Evolutionary conservation across 2,329 filamentous ascomycete species (phyloP).

Genomic region (Fusarium udum): DNA sequence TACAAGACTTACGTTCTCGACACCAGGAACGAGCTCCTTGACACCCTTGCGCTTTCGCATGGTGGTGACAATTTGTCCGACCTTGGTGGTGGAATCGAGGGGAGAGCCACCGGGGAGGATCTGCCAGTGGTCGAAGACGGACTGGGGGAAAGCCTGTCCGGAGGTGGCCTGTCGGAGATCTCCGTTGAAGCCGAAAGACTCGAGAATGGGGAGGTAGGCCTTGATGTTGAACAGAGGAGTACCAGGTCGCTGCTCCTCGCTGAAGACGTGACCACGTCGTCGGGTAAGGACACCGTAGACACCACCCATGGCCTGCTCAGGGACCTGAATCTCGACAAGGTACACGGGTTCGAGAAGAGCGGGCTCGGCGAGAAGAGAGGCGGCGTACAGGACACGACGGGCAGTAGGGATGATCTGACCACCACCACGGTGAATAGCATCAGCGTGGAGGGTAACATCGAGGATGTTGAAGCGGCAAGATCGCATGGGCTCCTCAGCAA

Average conservation of each 20-base stretch:
- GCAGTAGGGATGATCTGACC: slow-evolving; percentile 98
- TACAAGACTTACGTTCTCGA: slow-evolving; percentile 85
- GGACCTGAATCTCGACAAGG: slow-evolving; percentile 99
- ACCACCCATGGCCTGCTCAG: slow-evolving; percentile 98
- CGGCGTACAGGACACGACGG: slow-evolving; percentile 96
- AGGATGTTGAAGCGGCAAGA: slow-evolving; percentile 98
- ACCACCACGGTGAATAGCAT: slow-evolving; percentile 99
- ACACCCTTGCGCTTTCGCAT: slow-evolving; percentile 99
- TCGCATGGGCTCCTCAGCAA: slow-evolving; percentile 98
- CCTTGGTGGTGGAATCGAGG: slow-evolving; percentile 83
- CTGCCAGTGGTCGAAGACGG: slow-evolving; percentile 99
- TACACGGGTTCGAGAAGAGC: slow-evolving; percentile 96
- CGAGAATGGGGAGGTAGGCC: slow-evolving; percentile 94
- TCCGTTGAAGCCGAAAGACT: slow-evolving; percentile 98
- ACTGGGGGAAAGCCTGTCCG: slow-evolving; percentile 98
- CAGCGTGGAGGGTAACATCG: slow-evolving; percentile 98
- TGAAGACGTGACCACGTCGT: slow-evolving; percentile 98
- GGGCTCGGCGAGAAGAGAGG: slow-evolving; percentile 89
- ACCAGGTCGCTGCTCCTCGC: slow-evolving; percentile 96
- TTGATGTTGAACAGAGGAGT: slow-evolving; percentile 99
- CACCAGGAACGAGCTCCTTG: slow-evolving; percentile 92
- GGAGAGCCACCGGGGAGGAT: slow-evolving; percentile 92
- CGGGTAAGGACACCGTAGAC: slow-evolving; percentile 99
- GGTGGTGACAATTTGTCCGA: slow-evolving; percentile 82
- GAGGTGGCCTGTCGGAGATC: slow-evolving; percentile 93